phyloP scores from a whole-genome alignment of 257 asterid species.

The Fraxinus cuspidata region DNA sequence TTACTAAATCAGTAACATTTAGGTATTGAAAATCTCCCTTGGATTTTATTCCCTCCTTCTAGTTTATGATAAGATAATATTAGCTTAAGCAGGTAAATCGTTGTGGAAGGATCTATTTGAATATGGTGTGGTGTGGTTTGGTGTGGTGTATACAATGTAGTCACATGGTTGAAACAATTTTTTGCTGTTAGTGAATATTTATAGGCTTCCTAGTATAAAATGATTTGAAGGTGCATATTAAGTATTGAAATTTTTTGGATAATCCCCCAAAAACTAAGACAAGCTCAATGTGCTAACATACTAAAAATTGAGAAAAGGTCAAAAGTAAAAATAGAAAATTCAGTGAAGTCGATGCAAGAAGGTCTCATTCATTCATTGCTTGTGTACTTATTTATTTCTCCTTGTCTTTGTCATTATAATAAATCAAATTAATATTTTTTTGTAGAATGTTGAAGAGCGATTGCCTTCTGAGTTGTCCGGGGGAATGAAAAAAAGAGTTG shows the following conservation, averaged over 20 bases:
- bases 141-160: not conserved
- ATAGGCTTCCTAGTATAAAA: not conserved
- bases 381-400: not conserved
- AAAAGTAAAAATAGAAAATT: not conserved
- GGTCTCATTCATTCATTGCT: conserved; percentile 12
- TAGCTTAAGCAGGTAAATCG: not conserved
- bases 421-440: conserved; percentile 23
- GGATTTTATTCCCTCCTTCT: not conserved
- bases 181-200: not conserved
- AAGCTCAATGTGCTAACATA: conserved; percentile 20
- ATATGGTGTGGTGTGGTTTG: not conserved
- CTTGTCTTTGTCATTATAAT: not conserved
- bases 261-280: conserved; percentile 14
- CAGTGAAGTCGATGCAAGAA: conserved; percentile 18
- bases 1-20: not conserved
- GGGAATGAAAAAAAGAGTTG: conserved; percentile 99
- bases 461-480: conserved; percentile 96
- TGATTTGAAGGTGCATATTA: conserved; percentile 20
- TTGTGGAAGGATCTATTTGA: not conserved
- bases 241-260: conserved; percentile 9
- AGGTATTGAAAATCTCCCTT: not conserved
- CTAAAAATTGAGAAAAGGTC: not conserved
- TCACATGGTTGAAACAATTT: not conserved
- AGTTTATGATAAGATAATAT: not conserved
- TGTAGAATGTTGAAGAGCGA: conserved; percentile 92